Base-by-base conservation (phyloP, 805 yeast genomes). In the Candida taoyuanica region DNA sequence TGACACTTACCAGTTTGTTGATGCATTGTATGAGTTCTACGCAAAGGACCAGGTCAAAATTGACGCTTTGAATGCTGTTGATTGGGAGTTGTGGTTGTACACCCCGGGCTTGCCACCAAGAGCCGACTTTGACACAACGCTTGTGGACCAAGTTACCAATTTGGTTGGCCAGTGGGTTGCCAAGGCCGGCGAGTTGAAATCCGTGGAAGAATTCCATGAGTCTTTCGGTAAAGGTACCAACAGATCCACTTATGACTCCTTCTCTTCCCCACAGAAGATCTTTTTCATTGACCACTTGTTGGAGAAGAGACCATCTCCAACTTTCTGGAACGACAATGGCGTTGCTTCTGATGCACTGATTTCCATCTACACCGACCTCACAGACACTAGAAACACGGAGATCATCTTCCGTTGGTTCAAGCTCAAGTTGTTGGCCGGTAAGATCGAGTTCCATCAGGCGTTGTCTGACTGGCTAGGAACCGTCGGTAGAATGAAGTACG, bases 401-500 rank as follows among this genome's bases (percentile, higher is more conserved):
- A 82, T 88, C 35, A 67, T 81, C 30, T 81, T 81, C 63, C 75
- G 94, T 57, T 83, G 86, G 81, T 85, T 70, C 59, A 67, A 78
- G 43, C 70, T 87, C 37, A 78, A 83, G 49, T 67, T 85, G 7
- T 63, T 69, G 0, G 82, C 81, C 21, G 64, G 68, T 20, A 63
- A 76, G 39, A 44, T 55, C 11, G 59, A 67, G 24, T 64, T 66
- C 36, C 74, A 81, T 57, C 63, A 62, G 40, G 63, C 62, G 31
- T 64, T 88, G 32, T 87, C 94, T 4, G 75, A 76, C 37, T 88
- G 95, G 95, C 70, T 88, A 39, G 94, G 91, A 11, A 79, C 89
- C 3, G 93, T 88, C 17, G 96, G 96, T 16, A 75, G 96, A 68
- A 88, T 88, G 96, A 88, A 88, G 65, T 88, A 81, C 56, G 95